These are phyloP conservation scores for Coemansia sp. DNA, from an alignment of 192 early-diverging fungal genomes.

Conservation along the genomic window DNA sequence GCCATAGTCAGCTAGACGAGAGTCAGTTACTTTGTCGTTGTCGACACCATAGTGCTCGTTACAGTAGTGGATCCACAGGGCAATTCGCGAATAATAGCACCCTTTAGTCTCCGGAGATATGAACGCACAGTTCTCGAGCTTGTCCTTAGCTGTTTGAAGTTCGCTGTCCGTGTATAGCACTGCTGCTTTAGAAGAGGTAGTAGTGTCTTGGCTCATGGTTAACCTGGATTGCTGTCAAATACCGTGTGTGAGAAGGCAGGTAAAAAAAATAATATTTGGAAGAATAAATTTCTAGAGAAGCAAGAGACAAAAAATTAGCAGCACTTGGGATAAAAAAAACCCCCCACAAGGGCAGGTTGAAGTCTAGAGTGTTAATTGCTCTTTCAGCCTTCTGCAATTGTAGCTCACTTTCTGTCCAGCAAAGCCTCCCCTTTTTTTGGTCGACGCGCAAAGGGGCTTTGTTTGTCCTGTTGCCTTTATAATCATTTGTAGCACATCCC, in stretches of 20 bases:
- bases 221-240: neutral
- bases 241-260: neutral
- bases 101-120: slow-evolving; percentile 44
- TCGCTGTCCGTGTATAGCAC: slow-evolving; percentile 11
- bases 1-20: too few relatives aligned
- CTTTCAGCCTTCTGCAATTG: too few relatives aligned
- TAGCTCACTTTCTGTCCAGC: too few relatives aligned
- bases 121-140: slow-evolving; percentile 37
- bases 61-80: slow-evolving; percentile 55
- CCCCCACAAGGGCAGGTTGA: neutral
- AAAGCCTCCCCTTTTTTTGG: too few relatives aligned
- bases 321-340: neutral
- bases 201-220: too few relatives aligned
- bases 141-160: slow-evolving; percentile 42
- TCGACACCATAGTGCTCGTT: neutral
- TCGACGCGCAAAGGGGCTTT: too few relatives aligned
- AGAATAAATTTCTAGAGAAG: neutral
- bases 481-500: too few relatives aligned
- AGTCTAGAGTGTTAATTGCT: neutral
- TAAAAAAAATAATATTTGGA: neutral
- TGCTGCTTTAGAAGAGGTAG: neutral
- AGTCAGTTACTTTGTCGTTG: slow-evolving; percentile 41
- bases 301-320: neutral
- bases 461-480: too few relatives aligned
- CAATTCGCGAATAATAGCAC: slow-evolving; percentile 56